Conservation (phyloP, 2,329 filamentous ascomycete genomes). For the Cercospora canescens region DNA sequence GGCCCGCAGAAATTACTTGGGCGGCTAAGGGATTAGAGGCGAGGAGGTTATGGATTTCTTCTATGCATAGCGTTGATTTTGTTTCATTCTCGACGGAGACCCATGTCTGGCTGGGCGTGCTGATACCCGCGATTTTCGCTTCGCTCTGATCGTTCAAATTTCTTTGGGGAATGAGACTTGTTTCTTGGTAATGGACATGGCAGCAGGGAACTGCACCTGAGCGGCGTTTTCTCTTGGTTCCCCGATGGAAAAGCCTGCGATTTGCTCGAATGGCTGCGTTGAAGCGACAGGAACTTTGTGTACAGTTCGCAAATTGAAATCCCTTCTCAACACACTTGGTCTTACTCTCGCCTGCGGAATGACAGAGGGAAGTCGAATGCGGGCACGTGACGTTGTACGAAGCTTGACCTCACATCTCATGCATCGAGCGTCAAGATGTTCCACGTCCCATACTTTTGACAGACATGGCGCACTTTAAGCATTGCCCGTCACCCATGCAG, state of each 20-base stretch:
- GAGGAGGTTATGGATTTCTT: not conserved
- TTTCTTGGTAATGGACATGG: not conserved
- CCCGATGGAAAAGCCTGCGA: not conserved
- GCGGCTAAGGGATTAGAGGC: constrained; percentile 34
- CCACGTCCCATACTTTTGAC: not conserved
- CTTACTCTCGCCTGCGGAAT: too few species aligned
- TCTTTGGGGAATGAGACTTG: not conserved
- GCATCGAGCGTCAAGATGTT: not conserved
- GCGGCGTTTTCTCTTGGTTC: not conserved
- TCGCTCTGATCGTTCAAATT: not conserved
- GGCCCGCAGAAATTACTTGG: constrained; percentile 46
- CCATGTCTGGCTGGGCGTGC: not conserved
- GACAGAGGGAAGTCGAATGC: too few species aligned
- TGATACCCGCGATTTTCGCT: constrained; percentile 7
- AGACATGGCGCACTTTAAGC: constrained; percentile 18
- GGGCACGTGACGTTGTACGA: not conserved
- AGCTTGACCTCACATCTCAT: not conserved
- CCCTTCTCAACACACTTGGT: not conserved
- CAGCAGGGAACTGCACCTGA: not conserved
- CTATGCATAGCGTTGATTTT: constrained; percentile 4
- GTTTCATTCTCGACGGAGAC: not conserved
- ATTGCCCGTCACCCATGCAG: constrained; percentile 26
- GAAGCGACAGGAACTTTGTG: not conserved
- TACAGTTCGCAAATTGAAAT: not conserved
- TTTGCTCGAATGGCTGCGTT: not conserved